A percentile compares a stretch with the other conserved stretches of the same genome.
Conservation (phyloP, 1,284 basidiomycete species). For the Vanrija sp. region DNA sequence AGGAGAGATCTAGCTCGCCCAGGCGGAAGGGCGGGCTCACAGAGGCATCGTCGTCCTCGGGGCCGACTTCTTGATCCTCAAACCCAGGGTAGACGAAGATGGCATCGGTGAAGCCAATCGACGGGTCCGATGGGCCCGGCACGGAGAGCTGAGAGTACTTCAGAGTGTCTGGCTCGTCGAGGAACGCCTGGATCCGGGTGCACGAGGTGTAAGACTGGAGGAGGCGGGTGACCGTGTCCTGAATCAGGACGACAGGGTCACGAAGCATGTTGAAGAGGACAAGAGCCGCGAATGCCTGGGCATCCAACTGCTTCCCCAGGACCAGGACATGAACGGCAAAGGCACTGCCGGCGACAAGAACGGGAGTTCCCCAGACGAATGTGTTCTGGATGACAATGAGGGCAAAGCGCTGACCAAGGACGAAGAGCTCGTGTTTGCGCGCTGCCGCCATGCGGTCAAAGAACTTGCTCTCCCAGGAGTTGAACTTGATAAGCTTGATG, state of each 20-base stretch:
- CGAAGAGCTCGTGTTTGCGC: constrained; percentile 50
- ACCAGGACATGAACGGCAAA: constrained; percentile 50
- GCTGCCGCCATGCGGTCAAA: constrained; percentile 51
- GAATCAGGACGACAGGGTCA: constrained; percentile 36
- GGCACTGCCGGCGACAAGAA: constrained; percentile 52
- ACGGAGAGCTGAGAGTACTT: constrained; percentile 54
- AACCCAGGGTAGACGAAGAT: constrained; percentile 41
- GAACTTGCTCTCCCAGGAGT: constrained; percentile 53
- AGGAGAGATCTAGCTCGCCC: constrained; percentile 50
- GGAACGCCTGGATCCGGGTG: constrained; percentile 50
- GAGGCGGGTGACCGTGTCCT: constrained; percentile 50
- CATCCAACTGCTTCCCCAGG: constrained; percentile 33
- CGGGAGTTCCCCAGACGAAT: constrained; percentile 51
- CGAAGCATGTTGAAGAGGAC: constrained; percentile 55
- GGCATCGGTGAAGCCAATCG: constrained; percentile 54
- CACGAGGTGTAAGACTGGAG: constrained; percentile 51
- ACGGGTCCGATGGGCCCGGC: constrained; percentile 42
- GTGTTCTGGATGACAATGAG: constrained; percentile 48
- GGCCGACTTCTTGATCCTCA: constrained; percentile 10
- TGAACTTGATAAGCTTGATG: constrained; percentile 55
- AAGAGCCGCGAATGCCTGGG: constrained; percentile 52
- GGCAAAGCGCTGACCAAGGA: constrained; percentile 49
- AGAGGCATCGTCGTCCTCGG: constrained; percentile 5
- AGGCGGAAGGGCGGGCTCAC: constrained; percentile 46
- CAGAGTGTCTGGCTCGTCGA: constrained; percentile 55